Conservation (phyloP, 176 grass and related monocot species). For the Aegilops sharonensis region DNA sequence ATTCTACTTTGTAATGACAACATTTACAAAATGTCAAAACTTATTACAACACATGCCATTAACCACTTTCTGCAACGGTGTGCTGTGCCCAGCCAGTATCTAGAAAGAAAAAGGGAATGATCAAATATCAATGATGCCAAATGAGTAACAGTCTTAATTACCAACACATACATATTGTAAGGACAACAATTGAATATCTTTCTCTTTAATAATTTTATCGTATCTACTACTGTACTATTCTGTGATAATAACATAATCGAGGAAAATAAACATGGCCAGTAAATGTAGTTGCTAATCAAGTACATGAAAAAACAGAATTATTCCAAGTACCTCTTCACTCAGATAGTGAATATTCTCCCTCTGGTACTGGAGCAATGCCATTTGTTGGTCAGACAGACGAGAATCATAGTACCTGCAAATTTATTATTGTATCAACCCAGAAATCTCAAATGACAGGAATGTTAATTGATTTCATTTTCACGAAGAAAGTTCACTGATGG, state of each 20-base stretch:
- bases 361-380: conserved; percentile 95
- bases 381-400: conserved; percentile 91
- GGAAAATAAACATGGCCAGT: background rate
- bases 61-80: background rate
- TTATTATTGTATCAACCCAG: background rate
- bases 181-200: background rate
- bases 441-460: background rate
- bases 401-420: conserved; percentile 76
- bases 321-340: conserved; percentile 83
- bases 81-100: background rate
- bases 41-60: background rate
- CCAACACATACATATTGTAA: background rate
- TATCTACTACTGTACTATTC: background rate
- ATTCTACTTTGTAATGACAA: background rate
- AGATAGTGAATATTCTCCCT: conserved; percentile 96
- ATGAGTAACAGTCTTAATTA: background rate
- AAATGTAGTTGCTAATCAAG: background rate
- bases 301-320: background rate
- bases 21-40: background rate
- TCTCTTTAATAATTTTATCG: background rate
- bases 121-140: background rate
- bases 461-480: background rate
- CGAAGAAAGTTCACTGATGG: background rate
- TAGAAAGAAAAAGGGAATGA: background rate
- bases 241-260: background rate